Percentiles rank a stretch among this genome's conserved stretches.
Conservation (phyloP, 805 yeast species). For the Yarrowia sp. region DNA sequence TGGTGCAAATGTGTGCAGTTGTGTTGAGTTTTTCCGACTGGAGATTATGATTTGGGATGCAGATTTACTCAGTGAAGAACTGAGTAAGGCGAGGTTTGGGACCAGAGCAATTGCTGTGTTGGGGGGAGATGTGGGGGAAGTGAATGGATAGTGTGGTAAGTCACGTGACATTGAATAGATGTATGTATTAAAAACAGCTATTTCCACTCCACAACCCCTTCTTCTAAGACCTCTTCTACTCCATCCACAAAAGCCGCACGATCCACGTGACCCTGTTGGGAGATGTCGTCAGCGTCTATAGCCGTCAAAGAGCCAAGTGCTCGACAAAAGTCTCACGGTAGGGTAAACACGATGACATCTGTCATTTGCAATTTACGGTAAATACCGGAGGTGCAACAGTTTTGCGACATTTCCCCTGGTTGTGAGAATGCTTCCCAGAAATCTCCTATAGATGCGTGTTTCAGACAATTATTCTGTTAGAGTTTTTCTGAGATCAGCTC, state of each 20-base stretch:
- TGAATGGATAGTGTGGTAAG: neutral
- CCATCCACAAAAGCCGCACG: neutral
- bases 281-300: conserved; percentile 6
- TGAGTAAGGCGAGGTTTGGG: conserved; percentile 5
- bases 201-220: neutral
- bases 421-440: too few species aligned
- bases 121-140: neutral
- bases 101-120: neutral
- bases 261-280: conserved; percentile 13
- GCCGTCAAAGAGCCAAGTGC: neutral
- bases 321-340: neutral
- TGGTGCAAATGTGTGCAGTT: neutral
- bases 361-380: too few species aligned
- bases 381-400: too few species aligned
- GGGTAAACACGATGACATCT: too few species aligned
- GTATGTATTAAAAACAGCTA: neutral
- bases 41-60: conserved; percentile 15
- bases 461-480: neutral
- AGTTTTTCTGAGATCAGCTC: neutral
- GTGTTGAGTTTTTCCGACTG: conserved; percentile 17
- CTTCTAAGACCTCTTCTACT: neutral
- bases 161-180: neutral
- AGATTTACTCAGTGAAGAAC: conserved; percentile 25
- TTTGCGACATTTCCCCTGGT: too few species aligned
- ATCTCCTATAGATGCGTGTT: neutral